Evolutionary conservation across 306 rosid genomes (phyloP).

Genomic region (Argentina anserina): DNA sequence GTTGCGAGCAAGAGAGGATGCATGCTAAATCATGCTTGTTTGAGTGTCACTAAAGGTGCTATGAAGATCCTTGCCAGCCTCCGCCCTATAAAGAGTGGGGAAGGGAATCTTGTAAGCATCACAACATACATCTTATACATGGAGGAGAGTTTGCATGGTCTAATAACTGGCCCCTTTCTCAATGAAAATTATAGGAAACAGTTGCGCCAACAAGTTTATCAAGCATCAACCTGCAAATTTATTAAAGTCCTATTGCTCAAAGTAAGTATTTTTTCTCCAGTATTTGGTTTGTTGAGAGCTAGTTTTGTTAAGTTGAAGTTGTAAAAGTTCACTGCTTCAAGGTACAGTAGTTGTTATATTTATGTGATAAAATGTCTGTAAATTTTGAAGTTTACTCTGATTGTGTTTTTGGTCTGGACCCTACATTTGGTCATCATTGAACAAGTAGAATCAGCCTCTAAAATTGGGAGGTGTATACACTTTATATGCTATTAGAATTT

Average conservation of each 20-base stretch:
- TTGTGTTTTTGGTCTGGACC: background rate
- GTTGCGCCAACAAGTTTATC: conserved; percentile 70
- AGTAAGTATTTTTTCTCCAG: conserved; percentile 48
- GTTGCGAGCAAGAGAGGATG: conserved; percentile 93
- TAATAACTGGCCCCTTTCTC: conserved; percentile 71
- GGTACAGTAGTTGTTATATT: background rate
- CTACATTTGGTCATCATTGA: background rate
- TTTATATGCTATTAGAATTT: background rate
- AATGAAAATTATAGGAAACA: conserved; percentile 56
- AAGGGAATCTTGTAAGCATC: conserved; percentile 72
- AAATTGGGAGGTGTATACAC: background rate
- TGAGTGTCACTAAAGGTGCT: conserved; percentile 89
- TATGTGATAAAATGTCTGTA: background rate
- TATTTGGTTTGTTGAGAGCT: background rate
- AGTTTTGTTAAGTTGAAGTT: background rate
- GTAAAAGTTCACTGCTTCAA: background rate
- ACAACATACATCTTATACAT: conserved; percentile 68
- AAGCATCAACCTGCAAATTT: conserved; percentile 49
- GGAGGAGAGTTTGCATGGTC: conserved; percentile 78
- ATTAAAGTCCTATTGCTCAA: conserved; percentile 65
- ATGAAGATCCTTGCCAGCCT: conserved; percentile 59
- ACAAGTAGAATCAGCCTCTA: background rate
- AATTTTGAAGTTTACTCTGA: background rate
- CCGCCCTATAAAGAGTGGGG: conserved; percentile 63
- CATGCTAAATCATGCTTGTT: conserved; percentile 87